Percentiles rank a stretch among this genome's conserved stretches.
These are phyloP conservation scores for Clarireedia paspali DNA, from an alignment of 2,329 filamentous ascomycete genomes.

Conservation along the genomic window DNA sequence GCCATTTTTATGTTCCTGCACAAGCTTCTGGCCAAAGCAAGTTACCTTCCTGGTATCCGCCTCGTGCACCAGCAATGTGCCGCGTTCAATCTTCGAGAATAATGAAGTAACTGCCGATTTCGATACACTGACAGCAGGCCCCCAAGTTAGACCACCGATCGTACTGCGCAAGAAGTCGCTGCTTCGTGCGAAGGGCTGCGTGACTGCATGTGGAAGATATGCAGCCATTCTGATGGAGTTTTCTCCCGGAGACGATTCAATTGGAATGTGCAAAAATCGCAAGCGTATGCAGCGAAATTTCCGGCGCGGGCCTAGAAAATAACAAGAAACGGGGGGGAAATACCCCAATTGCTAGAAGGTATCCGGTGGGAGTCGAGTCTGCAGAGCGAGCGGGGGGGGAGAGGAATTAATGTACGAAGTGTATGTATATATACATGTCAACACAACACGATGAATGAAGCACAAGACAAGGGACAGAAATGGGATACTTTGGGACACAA, in stretches of 20 bases:
- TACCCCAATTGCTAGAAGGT: too few species aligned
- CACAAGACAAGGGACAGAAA: too few species aligned
- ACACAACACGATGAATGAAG: too few species aligned
- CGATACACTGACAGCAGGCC: constrained; percentile 32
- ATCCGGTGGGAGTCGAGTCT: too few species aligned
- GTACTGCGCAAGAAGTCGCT: constrained; percentile 34
- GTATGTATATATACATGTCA: too few species aligned
- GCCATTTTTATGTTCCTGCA: constrained; percentile 31
- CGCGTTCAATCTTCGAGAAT: constrained; percentile 39
- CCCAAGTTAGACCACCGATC: constrained; percentile 37
- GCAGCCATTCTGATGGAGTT: constrained; percentile 21
- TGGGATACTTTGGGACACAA: too few species aligned
- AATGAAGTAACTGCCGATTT: constrained; percentile 39
- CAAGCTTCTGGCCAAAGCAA: constrained; percentile 40
- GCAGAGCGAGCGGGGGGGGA: too few species aligned
- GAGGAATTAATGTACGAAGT: too few species aligned
- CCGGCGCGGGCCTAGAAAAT: too few species aligned
- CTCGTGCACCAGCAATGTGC: constrained; percentile 42
- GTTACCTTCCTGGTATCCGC: constrained; percentile 35
- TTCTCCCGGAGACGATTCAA: too few species aligned
- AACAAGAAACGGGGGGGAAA: too few species aligned
- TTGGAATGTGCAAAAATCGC: not conserved
- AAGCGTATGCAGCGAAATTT: too few species aligned
- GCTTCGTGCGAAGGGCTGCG: constrained; percentile 32
- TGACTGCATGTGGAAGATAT: constrained; percentile 32